Evolutionary conservation across 164 flowering plant genomes (phyloP).

Genomic region (Pachysandra terminalis): DNA sequence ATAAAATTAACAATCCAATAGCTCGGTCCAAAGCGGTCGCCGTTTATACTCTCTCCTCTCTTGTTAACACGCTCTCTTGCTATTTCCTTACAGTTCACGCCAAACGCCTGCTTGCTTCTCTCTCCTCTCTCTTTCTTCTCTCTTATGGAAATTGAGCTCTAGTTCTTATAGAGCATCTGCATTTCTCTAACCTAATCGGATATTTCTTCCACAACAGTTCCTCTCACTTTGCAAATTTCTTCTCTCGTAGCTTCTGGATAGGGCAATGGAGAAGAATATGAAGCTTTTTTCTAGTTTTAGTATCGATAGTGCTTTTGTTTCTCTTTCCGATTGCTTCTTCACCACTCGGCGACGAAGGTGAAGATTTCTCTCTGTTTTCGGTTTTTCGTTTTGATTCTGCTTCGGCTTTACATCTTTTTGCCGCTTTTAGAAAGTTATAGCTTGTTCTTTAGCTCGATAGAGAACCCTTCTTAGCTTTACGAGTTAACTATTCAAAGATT

Average conservation of each 20-base stretch:
- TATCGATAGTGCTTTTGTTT: conserved; percentile 19
- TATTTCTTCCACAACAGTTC: too few species aligned
- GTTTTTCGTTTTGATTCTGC: not conserved
- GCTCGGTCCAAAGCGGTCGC: too few species aligned
- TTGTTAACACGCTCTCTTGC: conserved; percentile 13
- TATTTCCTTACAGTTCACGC: conserved; percentile 65
- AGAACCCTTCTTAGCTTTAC: too few species aligned
- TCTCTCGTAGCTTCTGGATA: not conserved
- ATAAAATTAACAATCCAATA: too few species aligned
- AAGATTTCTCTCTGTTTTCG: not conserved
- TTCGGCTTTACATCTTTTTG: not conserved
- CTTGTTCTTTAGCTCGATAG: not conserved
- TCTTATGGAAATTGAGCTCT: not conserved
- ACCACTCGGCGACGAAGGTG: conserved; percentile 50
- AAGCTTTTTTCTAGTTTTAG: not conserved
- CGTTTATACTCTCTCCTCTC: conserved; percentile 35
- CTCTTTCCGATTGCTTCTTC: conserved; percentile 32
- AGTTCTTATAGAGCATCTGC: not conserved
- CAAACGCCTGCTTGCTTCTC: conserved; percentile 49
- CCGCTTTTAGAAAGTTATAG: not conserved
- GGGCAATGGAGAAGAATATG: conserved; percentile 8
- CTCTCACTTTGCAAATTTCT: too few species aligned
- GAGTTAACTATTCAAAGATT: too few species aligned
- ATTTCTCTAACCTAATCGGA: not conserved
- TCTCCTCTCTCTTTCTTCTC: too few species aligned